Conservation (phyloP, 106 monocot genomes). For the Acorus calamus region DNA sequence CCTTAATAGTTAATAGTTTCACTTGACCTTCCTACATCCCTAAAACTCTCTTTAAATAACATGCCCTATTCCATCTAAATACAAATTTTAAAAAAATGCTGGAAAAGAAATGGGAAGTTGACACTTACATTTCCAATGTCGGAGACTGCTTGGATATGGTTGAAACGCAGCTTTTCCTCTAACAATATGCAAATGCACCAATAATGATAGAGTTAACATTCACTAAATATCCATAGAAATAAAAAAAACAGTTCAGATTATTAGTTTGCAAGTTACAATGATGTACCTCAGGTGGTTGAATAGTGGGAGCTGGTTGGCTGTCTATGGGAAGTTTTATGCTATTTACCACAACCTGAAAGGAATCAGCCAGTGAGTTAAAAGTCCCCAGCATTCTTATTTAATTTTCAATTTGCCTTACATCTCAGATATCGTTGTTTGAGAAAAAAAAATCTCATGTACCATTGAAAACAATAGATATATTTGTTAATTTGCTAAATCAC, state of each 20-base stretch:
- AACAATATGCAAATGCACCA: neutral
- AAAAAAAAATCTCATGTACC: too few species aligned
- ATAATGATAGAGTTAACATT: too few species aligned
- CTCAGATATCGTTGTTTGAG: neutral
- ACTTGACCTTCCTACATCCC: neutral
- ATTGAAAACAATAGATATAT: too few species aligned
- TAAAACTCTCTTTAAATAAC: neutral
- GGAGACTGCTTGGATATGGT: conserved; percentile 9
- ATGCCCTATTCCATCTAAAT: neutral
- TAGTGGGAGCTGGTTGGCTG: conserved; percentile 4
- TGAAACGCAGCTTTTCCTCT: conserved; percentile 28
- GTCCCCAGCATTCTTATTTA: neutral
- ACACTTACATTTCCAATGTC: conserved; percentile 27
- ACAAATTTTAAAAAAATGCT: neutral
- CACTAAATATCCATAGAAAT: neutral
- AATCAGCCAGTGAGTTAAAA: neutral
- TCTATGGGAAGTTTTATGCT: conserved; percentile 21
- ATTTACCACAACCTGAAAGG: conserved; percentile 31
- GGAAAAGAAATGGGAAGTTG: conserved; percentile 1
- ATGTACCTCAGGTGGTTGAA: conserved; percentile 24
- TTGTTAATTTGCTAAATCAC: too few species aligned
- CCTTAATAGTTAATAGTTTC: too few species aligned
- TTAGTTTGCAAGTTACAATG: neutral
- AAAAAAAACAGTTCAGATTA: neutral
- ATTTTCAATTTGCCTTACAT: neutral